Conservation (phyloP, 345 rosid species). For the Jatropha curcas region DNA sequence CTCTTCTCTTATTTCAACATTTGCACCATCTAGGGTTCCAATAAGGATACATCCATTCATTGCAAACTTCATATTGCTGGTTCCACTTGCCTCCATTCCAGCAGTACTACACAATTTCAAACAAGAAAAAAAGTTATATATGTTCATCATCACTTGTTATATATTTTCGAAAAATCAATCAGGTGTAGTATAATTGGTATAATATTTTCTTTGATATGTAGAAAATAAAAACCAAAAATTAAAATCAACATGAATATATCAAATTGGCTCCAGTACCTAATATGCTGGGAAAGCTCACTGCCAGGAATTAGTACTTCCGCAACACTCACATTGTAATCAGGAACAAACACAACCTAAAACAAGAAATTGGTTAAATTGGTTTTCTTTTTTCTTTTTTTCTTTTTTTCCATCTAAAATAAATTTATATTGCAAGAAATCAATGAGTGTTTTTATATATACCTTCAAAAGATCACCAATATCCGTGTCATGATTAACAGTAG, state of each 20-base stretch:
- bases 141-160: background rate
- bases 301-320: constrained; percentile 55
- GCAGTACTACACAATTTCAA: constrained; percentile 35
- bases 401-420: background rate
- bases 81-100: constrained; percentile 63
- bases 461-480: constrained; percentile 75
- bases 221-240: too few species aligned
- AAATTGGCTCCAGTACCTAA: constrained; percentile 33
- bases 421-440: too few species aligned
- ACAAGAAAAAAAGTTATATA: background rate
- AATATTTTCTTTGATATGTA: too few species aligned
- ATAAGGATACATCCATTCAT: constrained; percentile 53
- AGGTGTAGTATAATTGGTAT: too few species aligned
- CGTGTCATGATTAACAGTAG: constrained; percentile 64
- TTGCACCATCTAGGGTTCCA: constrained; percentile 55
- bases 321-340: constrained; percentile 54
- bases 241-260: too few species aligned
- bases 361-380: background rate
- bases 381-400: too few species aligned
- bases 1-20: constrained; percentile 52
- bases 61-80: constrained; percentile 59
- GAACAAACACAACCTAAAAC: constrained; percentile 49
- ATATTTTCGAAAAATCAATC: background rate
- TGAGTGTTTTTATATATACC: constrained; percentile 34
- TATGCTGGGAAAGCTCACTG: constrained; percentile 56